Evolutionary conservation across 345 rosid species (phyloP).

Genomic region (Citrus medica): DNA sequence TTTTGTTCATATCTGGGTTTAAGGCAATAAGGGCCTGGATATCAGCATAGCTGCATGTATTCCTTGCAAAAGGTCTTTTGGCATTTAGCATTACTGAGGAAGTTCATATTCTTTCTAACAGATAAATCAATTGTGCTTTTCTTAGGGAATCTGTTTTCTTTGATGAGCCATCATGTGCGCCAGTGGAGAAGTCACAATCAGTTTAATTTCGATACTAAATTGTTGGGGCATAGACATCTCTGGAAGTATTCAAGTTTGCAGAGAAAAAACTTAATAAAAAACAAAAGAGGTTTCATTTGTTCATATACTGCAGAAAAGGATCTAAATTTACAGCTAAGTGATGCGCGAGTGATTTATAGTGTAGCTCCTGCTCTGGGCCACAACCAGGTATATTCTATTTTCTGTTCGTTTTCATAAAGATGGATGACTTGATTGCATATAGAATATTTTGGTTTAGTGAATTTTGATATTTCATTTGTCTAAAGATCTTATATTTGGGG

Average conservation of each 20-base stretch:
- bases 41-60: background rate
- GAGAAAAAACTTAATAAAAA: slow-evolving; percentile 15
- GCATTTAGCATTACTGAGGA: background rate
- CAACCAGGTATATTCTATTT: slow-evolving; percentile 50
- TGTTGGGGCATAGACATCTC: background rate
- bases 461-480: background rate
- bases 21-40: background rate
- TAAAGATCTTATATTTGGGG: background rate
- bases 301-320: slow-evolving; percentile 33
- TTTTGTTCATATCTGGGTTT: background rate
- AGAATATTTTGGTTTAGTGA: background rate
- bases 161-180: slow-evolving; percentile 10
- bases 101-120: background rate
- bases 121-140: background rate
- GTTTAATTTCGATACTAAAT: slow-evolving; percentile 2
- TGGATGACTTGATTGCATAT: background rate
- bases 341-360: slow-evolving; percentile 63
- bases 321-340: slow-evolving; percentile 25
- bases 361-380: slow-evolving; percentile 92
- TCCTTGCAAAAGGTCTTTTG: background rate
- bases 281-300: slow-evolving; percentile 26
- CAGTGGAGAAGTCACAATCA: slow-evolving; percentile 16
- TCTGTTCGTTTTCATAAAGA: background rate
- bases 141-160: slow-evolving; percentile 19
- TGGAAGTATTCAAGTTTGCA: slow-evolving; percentile 9